Base-by-base conservation (phyloP, 2,329 filamentous ascomycete genomes). In the Pestalotiopsis sp. region DNA sequence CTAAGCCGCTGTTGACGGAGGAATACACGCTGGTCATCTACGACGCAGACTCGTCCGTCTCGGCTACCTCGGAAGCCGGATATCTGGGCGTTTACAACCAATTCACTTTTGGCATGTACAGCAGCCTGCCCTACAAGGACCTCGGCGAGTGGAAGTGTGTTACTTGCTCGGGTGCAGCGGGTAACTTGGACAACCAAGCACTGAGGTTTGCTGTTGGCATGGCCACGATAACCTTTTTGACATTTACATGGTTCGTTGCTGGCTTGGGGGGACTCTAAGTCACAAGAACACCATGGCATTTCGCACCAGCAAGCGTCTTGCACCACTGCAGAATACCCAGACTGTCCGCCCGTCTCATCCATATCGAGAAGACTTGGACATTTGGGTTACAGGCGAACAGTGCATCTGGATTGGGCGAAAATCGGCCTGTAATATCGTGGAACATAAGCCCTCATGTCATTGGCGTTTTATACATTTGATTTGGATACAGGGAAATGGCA, bases 221-320 rank as follows among this genome's bases (percentile, higher is more conserved):
- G 85, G 83, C 84, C 71, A 62, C 85, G 39, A 75, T 88, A 57
- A 90, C 88, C 1, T 79, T 90, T 3, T 70, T 87, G 38, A 88
- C 85, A 75, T 90, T 91, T 71, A 89, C 88, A 38, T 90, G 88
- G 88, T 90, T 90, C 72, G 86, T 89, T 48, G 81, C 81, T 26
- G 87, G 88, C 2, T 74, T 87, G 11, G 80, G 78, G 9, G 73
- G 80, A 44, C 75, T 81, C 26, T 57, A 75, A 65, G 77, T 24
- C n/a, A 14, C 13, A 64, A 52, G 26, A 13, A 22, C 14, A 48
- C 6, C 3, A n/a, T 22, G n/a, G 44, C 44, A 52, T 9, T 22
- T n/a, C 44, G 44, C 44, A 52, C 17, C 44, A 52, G 14, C 44
- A n/a, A 52, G 44, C 17, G 44, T 52, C 44, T n/a, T 52, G 44